These are phyloP conservation scores for Raffaelea arxii DNA, from an alignment of 2,329 filamentous ascomycete species.

Conservation along the genomic window DNA sequence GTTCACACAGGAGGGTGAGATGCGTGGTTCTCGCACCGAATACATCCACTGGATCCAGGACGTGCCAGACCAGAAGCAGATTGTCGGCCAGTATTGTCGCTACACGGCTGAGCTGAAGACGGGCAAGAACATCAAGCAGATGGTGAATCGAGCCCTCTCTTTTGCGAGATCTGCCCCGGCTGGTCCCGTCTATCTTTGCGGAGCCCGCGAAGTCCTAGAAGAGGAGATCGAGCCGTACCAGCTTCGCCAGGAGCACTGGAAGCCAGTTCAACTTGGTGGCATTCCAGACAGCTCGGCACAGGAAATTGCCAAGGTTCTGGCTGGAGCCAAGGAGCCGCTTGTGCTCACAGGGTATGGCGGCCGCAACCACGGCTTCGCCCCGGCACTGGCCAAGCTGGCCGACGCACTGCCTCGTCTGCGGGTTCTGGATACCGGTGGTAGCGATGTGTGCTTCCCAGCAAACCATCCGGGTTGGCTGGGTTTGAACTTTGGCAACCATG, in stretches of 20 bases:
- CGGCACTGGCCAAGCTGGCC: constrained; percentile 55
- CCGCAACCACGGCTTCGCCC: constrained; percentile 54
- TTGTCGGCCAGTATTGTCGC: constrained; percentile 76
- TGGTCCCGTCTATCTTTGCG: constrained; percentile 71
- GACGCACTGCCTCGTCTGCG: constrained; percentile 57
- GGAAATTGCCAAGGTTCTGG: constrained; percentile 53
- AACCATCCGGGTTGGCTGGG: constrained; percentile 61
- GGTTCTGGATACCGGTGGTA: constrained; percentile 67
- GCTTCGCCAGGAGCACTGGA: constrained; percentile 61
- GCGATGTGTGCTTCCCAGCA: constrained; percentile 73
- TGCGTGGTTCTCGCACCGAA: constrained; percentile 29
- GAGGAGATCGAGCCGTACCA: constrained; percentile 68
- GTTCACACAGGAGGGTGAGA: constrained; percentile 31
- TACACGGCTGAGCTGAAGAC: constrained; percentile 77
- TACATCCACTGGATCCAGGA: constrained; percentile 32
- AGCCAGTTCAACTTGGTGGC: constrained; percentile 56
- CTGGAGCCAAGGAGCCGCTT: constrained; percentile 54
- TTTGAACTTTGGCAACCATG: constrained; percentile 63
- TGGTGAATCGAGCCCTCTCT: constrained; percentile 75
- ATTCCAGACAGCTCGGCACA: constrained; percentile 41
- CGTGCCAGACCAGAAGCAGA: constrained; percentile 23
- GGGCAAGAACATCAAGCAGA: constrained; percentile 78
- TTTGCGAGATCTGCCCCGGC: constrained; percentile 70
- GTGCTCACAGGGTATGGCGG: constrained; percentile 64
- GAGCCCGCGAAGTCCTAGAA: constrained; percentile 75